phyloP scores from a whole-genome alignment of 2,329 filamentous ascomycete genomes.

The Fusarium nematophilum region DNA sequence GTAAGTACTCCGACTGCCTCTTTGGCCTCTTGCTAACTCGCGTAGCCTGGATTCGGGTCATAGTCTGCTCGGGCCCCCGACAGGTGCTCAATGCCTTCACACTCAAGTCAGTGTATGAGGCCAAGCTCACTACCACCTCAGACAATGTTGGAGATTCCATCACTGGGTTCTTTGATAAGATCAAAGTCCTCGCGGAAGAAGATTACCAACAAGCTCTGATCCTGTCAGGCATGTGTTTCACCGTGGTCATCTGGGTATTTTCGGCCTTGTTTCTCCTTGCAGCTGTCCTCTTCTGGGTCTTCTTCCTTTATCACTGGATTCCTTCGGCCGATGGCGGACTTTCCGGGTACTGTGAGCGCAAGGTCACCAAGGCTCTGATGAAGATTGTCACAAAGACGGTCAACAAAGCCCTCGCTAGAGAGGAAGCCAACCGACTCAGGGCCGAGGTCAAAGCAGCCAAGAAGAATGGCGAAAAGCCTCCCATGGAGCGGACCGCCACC shows the following conservation, averaged over 20 bases:
- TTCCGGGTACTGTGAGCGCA: constrained; percentile 87
- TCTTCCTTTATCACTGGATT: constrained; percentile 94
- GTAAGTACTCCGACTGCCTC: constrained; percentile 52
- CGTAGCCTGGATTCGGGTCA: constrained; percentile 84
- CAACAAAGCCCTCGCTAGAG: constrained; percentile 86
- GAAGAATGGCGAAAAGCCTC: constrained; percentile 63
- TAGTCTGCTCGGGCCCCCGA: constrained; percentile 91
- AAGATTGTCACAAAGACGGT: constrained; percentile 88
- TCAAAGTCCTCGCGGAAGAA: constrained; percentile 76
- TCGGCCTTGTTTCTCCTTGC: constrained; percentile 80
- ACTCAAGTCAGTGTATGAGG: constrained; percentile 83
- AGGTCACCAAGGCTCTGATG: constrained; percentile 87
- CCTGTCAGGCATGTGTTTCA: constrained; percentile 92
- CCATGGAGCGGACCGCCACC: constrained; percentile 70
- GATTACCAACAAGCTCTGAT: constrained; percentile 85
- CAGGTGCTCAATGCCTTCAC: constrained; percentile 92
- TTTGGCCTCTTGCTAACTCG: constrained; percentile 22
- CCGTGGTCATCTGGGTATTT: constrained; percentile 88
- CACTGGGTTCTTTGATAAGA: constrained; percentile 84
- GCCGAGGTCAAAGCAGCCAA: constrained; percentile 62
- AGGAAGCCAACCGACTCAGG: constrained; percentile 70
- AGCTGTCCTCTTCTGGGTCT: constrained; percentile 81
- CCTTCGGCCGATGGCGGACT: constrained; percentile 83
- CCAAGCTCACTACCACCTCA: constrained; percentile 71
- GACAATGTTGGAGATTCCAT: constrained; percentile 70